These are phyloP conservation scores for Ramalina intermedia DNA, from an alignment of 495 filamentous ascomycete species.

Conservation along the genomic window DNA sequence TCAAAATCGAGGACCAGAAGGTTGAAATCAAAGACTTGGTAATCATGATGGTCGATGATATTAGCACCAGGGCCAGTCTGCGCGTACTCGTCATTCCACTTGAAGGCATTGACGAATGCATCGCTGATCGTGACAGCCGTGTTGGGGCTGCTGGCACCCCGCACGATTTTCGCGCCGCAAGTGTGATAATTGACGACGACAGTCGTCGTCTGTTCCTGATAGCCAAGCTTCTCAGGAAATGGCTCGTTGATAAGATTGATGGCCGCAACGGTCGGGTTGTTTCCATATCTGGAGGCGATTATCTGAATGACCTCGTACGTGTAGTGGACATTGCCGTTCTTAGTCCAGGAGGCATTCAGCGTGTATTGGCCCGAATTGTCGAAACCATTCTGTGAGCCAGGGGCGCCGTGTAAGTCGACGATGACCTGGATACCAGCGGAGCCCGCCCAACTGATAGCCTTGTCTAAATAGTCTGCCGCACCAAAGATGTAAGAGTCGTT, in stretches of 20 bases:
- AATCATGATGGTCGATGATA: conserved; percentile 34
- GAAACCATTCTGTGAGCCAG: conserved; percentile 53
- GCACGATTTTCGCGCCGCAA: conserved; percentile 35
- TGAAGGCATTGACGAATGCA: conserved; percentile 15
- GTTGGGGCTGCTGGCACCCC: conserved; percentile 27
- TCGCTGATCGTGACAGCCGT: conserved; percentile 17
- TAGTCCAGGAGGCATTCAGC: conserved; percentile 23
- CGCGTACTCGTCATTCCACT: conserved; percentile 25
- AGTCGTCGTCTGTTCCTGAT: conserved; percentile 34
- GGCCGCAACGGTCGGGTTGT: conserved; percentile 31
- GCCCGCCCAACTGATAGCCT: conserved; percentile 30
- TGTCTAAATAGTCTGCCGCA: conserved; percentile 30
- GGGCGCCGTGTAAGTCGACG: conserved; percentile 38
- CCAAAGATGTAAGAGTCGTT: conserved; percentile 31
- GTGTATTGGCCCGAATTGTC: conserved; percentile 16
- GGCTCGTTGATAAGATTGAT: conserved; percentile 51
- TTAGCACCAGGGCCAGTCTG: conserved; percentile 26
- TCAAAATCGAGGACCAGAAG: conserved; percentile 21
- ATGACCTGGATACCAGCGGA: conserved; percentile 29
- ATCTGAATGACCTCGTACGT: conserved; percentile 35
- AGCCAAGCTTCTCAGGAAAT: conserved; percentile 30
- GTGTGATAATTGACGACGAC: conserved; percentile 40
- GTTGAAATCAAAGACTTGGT: conserved; percentile 31
- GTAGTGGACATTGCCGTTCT: conserved; percentile 29
- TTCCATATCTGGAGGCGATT: conserved; percentile 39